phyloP scores from a whole-genome alignment of 306 rosid species.

The Ziziphus jujuba region DNA sequence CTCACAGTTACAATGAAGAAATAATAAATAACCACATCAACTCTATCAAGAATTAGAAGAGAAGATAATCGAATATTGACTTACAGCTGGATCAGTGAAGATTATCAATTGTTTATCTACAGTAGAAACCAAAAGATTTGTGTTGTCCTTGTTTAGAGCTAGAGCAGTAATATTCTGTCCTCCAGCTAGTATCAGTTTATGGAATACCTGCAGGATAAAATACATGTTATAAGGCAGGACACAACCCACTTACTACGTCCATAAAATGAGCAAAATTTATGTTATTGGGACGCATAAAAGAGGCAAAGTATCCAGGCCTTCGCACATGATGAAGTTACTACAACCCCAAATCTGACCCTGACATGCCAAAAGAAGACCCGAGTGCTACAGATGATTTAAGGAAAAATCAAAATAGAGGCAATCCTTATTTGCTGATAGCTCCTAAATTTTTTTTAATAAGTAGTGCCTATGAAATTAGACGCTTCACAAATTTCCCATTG shows the following conservation, averaged over 20 bases:
- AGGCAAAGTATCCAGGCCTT: background rate
- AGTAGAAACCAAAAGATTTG: constrained; percentile 92
- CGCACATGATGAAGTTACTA: background rate
- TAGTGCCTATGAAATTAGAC: background rate
- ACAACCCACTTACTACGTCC: background rate
- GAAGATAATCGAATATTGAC: constrained; percentile 32
- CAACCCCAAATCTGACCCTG: background rate
- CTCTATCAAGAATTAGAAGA: background rate
- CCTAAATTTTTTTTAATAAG: no score
- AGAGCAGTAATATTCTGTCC: constrained; percentile 91
- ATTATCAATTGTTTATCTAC: constrained; percentile 74
- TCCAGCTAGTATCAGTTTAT: constrained; percentile 56
- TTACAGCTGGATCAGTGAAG: constrained; percentile 92
- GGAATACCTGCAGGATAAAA: constrained; percentile 63
- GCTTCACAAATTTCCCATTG: background rate
- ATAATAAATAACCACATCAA: background rate
- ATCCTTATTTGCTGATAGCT: background rate
- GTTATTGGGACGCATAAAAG: background rate
- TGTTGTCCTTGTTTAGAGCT: constrained; percentile 79
- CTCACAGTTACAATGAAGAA: background rate
- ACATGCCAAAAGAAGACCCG: background rate
- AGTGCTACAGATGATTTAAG: background rate
- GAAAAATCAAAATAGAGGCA: background rate
- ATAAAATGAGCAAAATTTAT: background rate
- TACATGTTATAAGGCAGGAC: constrained; percentile 12